These are phyloP conservation scores for Kalmanozyma brasiliensis DNA, from an alignment of 1,284 basidiomycete genomes.

Conservation along the genomic window DNA sequence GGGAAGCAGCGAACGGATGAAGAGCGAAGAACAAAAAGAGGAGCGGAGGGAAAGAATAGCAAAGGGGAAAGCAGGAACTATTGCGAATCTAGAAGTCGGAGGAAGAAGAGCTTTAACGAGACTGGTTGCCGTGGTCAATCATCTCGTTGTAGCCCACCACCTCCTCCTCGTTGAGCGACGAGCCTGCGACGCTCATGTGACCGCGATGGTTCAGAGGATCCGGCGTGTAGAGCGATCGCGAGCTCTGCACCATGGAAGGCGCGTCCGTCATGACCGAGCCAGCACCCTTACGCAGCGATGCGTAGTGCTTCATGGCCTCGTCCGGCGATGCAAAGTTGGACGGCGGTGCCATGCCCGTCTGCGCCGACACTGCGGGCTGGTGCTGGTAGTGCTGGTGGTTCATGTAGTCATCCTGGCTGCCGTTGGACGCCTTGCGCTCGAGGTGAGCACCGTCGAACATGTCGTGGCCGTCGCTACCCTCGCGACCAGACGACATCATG, in stretches of 20 bases:
- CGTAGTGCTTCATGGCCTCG: conserved; percentile 62
- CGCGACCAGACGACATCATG: conserved; percentile 50
- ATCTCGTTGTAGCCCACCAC: conserved; percentile 65
- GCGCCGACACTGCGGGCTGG: conserved; percentile 19
- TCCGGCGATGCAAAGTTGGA: conserved; percentile 57
- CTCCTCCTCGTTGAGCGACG: conserved; percentile 62
- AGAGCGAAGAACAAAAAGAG: conserved; percentile 1
- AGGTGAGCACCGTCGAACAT: conserved; percentile 37
- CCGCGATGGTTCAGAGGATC: conserved; percentile 39
- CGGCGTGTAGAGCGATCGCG: conserved; percentile 59
- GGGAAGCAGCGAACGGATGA: neutral
- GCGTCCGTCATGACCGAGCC: conserved; percentile 18
- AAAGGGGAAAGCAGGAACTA: conserved; percentile 9
- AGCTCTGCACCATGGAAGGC: conserved; percentile 6
- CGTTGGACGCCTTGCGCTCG: conserved; percentile 11
- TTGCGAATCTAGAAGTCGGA: conserved; percentile 8
- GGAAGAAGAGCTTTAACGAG: conserved; percentile 19
- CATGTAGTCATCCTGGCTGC: conserved; percentile 44
- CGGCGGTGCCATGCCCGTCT: conserved; percentile 61
- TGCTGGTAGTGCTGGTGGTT: conserved; percentile 48
- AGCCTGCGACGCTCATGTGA: conserved; percentile 51
- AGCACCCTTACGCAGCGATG: conserved; percentile 49
- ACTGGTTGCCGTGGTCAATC: conserved; percentile 56
- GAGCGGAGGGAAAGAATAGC: neutral
- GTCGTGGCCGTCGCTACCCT: conserved; percentile 46